Evolutionary conservation across 2,329 filamentous ascomycete genomes (phyloP).

Genomic region (Clarireedia hainanense): DNA sequence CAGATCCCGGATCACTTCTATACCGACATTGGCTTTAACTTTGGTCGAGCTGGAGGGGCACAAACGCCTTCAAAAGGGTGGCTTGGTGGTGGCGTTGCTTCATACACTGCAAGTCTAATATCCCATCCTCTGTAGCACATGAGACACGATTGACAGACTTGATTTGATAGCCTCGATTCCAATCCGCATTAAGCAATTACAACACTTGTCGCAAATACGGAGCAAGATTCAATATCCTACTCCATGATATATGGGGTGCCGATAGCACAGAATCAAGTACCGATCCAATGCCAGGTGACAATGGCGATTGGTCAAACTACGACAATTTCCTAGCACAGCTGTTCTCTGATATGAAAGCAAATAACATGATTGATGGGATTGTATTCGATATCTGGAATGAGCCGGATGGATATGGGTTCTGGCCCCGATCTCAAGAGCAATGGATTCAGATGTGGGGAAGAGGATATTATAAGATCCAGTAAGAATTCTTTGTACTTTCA

Average conservation of each 20-base stretch:
- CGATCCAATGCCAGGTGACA: slow-evolving; percentile 39
- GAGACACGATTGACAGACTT: background rate
- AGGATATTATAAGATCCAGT: slow-evolving; percentile 33
- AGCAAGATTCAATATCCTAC: slow-evolving; percentile 38
- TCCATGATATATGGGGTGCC: slow-evolving; percentile 41
- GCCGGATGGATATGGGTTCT: slow-evolving; percentile 34
- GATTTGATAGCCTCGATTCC: slow-evolving; percentile 30
- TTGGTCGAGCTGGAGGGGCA: slow-evolving; percentile 34
- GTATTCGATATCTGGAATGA: slow-evolving; percentile 40
- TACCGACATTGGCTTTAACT: slow-evolving; percentile 34
- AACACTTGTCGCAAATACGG: slow-evolving; percentile 34
- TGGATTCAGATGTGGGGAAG: slow-evolving; percentile 35
- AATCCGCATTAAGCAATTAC: slow-evolving; percentile 39
- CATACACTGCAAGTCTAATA: slow-evolving; percentile 20
- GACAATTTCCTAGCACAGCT: slow-evolving; percentile 36
- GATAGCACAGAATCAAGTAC: slow-evolving; percentile 35
- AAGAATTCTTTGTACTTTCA: slow-evolving; percentile 21
- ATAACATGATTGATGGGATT: slow-evolving; percentile 32
- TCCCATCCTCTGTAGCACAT: background rate
- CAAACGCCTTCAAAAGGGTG: slow-evolving; percentile 28
- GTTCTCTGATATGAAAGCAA: slow-evolving; percentile 32
- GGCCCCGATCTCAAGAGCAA: slow-evolving; percentile 32
- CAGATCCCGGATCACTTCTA: slow-evolving; percentile 34
- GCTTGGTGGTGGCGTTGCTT: slow-evolving; percentile 33
- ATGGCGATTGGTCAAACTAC: slow-evolving; percentile 39